Percentiles rank a stretch among this genome's conserved stretches.
These are phyloP conservation scores for Patellifolia procumbens DNA, from an alignment of 179 eudicot genomes.

Conservation along the genomic window DNA sequence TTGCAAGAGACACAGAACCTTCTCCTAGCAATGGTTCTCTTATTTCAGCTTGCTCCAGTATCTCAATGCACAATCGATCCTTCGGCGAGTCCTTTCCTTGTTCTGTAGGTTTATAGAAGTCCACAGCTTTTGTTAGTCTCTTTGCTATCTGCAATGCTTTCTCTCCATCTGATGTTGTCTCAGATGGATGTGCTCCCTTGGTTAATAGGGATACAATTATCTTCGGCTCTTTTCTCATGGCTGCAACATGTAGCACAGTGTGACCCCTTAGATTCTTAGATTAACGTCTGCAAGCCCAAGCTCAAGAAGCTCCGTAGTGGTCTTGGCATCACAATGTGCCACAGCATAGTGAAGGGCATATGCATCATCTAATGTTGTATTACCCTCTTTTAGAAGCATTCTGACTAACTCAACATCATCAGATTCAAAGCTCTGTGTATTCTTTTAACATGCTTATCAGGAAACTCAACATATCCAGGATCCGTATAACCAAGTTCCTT, in stretches of 20 bases:
- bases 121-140: constrained; percentile 67
- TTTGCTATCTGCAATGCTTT: constrained; percentile 75
- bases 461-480: constrained; percentile 48
- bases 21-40: constrained; percentile 75
- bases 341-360: constrained; percentile 88
- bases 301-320: constrained; percentile 74
- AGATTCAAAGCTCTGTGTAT: constrained; percentile 82
- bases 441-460: constrained; percentile 82
- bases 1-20: constrained; percentile 73
- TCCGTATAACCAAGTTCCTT: constrained; percentile 47
- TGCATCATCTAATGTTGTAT: constrained; percentile 72
- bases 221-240: constrained; percentile 85
- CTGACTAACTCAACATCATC: constrained; percentile 87
- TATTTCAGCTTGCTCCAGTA: constrained; percentile 84
- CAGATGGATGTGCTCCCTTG: constrained; percentile 83
- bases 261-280: constrained; percentile 54
- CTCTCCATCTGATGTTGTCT: constrained; percentile 69
- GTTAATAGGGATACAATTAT: constrained; percentile 80
- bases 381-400: constrained; percentile 73
- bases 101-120: constrained; percentile 48
- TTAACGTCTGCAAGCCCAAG: constrained; percentile 77
- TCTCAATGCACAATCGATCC: constrained; percentile 86
- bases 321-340: constrained; percentile 80
- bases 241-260: constrained; percentile 83
- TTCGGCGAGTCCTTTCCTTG: constrained; percentile 65